Percentiles rank a stretch among this genome's conserved stretches.
Conservation (phyloP, 352 stramenopile species). For the Pelagophyceae sp. region DNA sequence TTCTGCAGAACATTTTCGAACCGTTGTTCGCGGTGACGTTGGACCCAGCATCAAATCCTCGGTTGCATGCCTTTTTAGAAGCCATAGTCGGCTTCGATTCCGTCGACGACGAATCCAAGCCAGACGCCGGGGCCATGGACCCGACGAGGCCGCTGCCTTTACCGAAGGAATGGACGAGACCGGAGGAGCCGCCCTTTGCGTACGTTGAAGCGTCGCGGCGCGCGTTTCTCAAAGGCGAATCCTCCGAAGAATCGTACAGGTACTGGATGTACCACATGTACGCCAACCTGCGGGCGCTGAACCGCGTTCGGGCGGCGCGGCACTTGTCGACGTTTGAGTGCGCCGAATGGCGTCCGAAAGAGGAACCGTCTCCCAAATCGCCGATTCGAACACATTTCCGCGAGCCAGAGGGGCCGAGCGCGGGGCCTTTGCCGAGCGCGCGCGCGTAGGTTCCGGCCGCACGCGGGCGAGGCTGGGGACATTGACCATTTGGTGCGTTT, state of each 20-base stretch:
- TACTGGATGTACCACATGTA: slow-evolving; percentile 93
- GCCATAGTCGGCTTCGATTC: slow-evolving; percentile 92
- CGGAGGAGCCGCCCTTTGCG: slow-evolving; percentile 36
- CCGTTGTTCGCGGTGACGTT: slow-evolving; percentile 95
- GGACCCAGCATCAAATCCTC: slow-evolving; percentile 77
- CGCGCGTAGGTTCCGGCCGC: no score
- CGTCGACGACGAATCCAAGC: slow-evolving; percentile 95
- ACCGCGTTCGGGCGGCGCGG: slow-evolving; percentile 69
- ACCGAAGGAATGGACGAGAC: slow-evolving; percentile 38
- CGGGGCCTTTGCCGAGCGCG: no score
- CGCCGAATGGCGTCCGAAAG: no score
- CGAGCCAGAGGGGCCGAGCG: no score
- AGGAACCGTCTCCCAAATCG: no score
- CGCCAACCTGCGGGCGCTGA: slow-evolving; percentile 91
- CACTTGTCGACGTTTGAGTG: slow-evolving; percentile 80
- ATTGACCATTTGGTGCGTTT: slow-evolving; percentile 92
- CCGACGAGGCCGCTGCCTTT: slow-evolving; percentile 27
- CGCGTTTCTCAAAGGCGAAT: no score
- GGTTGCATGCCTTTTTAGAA: slow-evolving; percentile 74
- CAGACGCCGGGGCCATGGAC: slow-evolving; percentile 39
- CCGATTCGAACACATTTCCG: no score
- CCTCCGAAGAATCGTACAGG: no score
- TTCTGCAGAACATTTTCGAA: slow-evolving; percentile 95
- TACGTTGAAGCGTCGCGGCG: no score
- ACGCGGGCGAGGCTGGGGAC: slow-evolving; percentile 94